phyloP scores from a whole-genome alignment of 371 early-diverging fungal species.

The Vavraia culicis region DNA sequence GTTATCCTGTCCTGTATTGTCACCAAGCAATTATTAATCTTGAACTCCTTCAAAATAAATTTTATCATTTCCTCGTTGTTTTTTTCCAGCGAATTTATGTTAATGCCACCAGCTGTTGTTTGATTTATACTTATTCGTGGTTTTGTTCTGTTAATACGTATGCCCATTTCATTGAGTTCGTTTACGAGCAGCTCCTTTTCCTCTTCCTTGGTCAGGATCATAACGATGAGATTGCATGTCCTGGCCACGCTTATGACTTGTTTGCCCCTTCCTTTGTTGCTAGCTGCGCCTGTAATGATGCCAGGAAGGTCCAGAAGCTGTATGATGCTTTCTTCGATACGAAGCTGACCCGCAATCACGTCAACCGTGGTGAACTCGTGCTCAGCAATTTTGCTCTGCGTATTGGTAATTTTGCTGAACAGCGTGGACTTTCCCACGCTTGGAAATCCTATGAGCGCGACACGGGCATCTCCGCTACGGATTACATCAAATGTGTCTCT shows the following conservation, averaged over 20 bases:
- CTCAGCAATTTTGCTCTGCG: constrained; percentile 64
- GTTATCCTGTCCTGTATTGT: constrained; percentile 59
- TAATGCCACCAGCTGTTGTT: constrained; percentile 91
- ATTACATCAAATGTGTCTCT: constrained; percentile 73
- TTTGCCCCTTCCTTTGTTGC: constrained; percentile 93
- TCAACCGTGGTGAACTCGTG: constrained; percentile 98
- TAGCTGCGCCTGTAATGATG: constrained; percentile 95
- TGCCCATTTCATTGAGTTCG: constrained; percentile 90
- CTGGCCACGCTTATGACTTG: constrained; percentile 77
- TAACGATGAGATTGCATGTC: constrained; percentile 80
- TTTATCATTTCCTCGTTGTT: constrained; percentile 68
- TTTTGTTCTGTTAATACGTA: constrained; percentile 64
- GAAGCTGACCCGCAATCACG: constrained; percentile 66
- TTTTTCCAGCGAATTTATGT: constrained; percentile 51
- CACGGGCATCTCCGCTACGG: constrained; percentile 85
- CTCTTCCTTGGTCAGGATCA: constrained; percentile 82
- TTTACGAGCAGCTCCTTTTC: constrained; percentile 65
- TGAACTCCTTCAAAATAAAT: constrained; percentile 78
- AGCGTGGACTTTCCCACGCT: constrained; percentile 89
- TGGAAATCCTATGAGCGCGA: constrained; percentile 83
- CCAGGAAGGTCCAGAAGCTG: constrained; percentile 71
- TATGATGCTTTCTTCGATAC: constrained; percentile 84
- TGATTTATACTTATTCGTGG: constrained; percentile 68
- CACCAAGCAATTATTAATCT: constrained; percentile 90
- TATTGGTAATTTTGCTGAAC: constrained; percentile 71